phyloP scores from a whole-genome alignment of 2,329 filamentous ascomycete genomes.

The Alternaria burnsii region DNA sequence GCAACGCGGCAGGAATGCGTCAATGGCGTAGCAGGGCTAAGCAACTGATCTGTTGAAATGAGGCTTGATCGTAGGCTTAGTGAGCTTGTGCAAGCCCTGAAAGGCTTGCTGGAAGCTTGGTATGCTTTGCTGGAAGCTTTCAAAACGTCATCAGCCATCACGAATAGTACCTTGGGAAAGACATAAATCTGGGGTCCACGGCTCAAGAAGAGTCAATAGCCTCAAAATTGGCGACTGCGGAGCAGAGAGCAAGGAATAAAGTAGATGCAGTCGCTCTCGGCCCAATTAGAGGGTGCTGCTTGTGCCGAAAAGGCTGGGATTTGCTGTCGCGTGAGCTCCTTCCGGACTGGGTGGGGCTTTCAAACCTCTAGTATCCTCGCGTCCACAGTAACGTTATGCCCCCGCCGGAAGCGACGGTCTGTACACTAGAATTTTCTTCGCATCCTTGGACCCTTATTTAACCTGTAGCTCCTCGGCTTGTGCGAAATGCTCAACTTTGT shows the following conservation, averaged over 20 bases:
- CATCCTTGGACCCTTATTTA: conserved; percentile 31
- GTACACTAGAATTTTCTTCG: conserved; percentile 34
- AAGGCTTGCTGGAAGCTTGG: too few species aligned
- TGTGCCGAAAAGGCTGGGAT: conserved; percentile 15
- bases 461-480: conserved; percentile 9
- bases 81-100: conserved; percentile 27
- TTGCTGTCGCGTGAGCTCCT: conserved; percentile 27
- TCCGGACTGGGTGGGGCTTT: conserved; percentile 25
- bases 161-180: not conserved
- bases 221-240: not conserved
- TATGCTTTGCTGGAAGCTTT: too few species aligned
- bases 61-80: conserved; percentile 17
- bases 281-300: conserved; percentile 8
- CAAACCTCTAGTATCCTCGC: conserved; percentile 18
- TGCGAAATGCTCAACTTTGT: conserved; percentile 15
- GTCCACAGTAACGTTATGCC: conserved; percentile 12
- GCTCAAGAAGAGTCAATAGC: not conserved
- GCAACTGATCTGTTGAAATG: conserved; percentile 12
- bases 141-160: conserved; percentile 13
- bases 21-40: conserved; percentile 9
- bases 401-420: conserved; percentile 29
- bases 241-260: conserved; percentile 1
- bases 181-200: conserved; percentile 13
- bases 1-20: conserved; percentile 9
- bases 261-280: conserved; percentile 11